A percentile compares a stretch with the other conserved stretches of the same genome.
phyloP scores from a whole-genome alignment of 2,329 filamentous ascomycete species.

The Botrytis galanthina region DNA sequence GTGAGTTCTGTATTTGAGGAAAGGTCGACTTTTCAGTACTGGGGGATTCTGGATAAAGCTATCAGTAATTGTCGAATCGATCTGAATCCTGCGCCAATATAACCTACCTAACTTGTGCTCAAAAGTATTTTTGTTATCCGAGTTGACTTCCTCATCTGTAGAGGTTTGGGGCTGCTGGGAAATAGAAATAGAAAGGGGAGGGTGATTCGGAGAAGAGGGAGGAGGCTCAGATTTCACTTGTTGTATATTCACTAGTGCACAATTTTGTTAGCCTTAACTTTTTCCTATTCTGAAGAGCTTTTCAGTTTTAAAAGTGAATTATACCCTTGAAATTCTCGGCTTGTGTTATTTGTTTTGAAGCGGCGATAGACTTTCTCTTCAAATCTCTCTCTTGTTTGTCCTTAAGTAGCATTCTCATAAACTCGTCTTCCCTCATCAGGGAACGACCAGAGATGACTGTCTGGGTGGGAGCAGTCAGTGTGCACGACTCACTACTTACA shows the following conservation, averaged over 20 bases:
- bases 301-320: not conserved
- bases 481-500: not conserved
- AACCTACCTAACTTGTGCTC: not conserved
- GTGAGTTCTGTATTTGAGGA: not conserved
- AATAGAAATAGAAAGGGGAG: too few relatives aligned
- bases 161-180: not conserved
- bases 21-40: not conserved
- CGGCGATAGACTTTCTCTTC: not conserved
- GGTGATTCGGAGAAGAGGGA: not conserved
- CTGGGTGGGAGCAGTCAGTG: too few relatives aligned
- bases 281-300: not conserved
- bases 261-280: not conserved
- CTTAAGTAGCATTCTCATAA: slow-evolving; percentile 11
- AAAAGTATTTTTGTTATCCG: not conserved
- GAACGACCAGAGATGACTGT: not conserved
- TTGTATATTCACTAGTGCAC: not conserved
- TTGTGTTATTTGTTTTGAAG: too few relatives aligned
- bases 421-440: slow-evolving; percentile 8
- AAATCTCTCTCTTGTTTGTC: not conserved
- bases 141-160: not conserved
- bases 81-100: not conserved
- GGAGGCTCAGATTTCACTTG: not conserved
- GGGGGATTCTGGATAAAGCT: not conserved
- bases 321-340: slow-evolving; percentile 1
- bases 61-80: not conserved